Evolutionary conservation across 2,329 filamentous ascomycete species (phyloP).

Genomic region (Paecilomyces fulvus): DNA sequence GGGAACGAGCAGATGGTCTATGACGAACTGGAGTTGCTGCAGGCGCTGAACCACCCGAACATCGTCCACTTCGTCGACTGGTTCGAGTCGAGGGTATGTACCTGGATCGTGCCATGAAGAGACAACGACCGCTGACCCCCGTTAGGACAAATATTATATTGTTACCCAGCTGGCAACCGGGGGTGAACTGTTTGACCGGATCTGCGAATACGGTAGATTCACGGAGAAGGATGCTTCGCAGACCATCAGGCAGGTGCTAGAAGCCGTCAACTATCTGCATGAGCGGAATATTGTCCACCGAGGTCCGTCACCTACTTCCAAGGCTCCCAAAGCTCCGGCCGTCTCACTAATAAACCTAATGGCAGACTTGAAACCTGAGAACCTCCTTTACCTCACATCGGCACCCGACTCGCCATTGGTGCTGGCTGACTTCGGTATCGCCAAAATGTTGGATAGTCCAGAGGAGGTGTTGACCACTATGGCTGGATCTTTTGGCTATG

Average conservation of each 20-base stretch:
- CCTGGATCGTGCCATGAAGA: neutral
- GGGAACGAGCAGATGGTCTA: constrained; percentile 98
- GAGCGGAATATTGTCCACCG: constrained; percentile 90
- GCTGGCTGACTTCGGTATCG: constrained; percentile 95
- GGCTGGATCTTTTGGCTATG: constrained; percentile 97
- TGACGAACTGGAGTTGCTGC: constrained; percentile 90
- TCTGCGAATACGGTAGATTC: constrained; percentile 96
- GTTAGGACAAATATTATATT: constrained; percentile 97
- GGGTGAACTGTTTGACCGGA: constrained; percentile 94
- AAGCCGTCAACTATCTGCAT: constrained; percentile 90
- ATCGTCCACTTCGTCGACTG: constrained; percentile 97
- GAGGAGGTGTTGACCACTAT: constrained; percentile 93
- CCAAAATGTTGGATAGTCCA: constrained; percentile 89
- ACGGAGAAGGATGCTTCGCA: constrained; percentile 96
- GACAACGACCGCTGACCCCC: constrained; percentile 5
- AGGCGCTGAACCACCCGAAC: constrained; percentile 82
- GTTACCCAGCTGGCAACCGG: constrained; percentile 93
- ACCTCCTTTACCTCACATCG: constrained; percentile 82
- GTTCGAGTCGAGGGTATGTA: constrained; percentile 88
- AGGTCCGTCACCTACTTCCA: constrained; percentile 47
- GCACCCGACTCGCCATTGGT: constrained; percentile 75
- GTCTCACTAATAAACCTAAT: constrained; percentile 3
- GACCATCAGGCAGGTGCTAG: constrained; percentile 88
- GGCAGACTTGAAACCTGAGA: constrained; percentile 92
- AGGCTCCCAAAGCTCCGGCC: neutral